Conservation (phyloP, 768 basidiomycete species). For the Tubosaeta brunneosetosa region DNA sequence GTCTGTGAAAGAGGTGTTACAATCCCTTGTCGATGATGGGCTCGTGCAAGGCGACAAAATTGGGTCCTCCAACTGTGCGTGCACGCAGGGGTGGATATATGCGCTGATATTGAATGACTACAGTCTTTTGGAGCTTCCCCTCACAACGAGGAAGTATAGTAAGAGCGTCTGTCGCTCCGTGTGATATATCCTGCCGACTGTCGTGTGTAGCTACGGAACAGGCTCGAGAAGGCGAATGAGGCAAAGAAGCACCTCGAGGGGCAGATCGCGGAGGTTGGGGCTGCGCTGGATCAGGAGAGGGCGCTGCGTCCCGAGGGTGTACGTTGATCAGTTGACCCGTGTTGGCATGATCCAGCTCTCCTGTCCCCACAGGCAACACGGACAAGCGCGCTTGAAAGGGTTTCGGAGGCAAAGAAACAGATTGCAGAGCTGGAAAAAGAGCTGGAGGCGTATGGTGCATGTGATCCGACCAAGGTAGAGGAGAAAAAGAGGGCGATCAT, state of each 20-base stretch:
- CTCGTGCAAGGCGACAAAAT: conserved; percentile 89
- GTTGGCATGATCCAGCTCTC: not conserved
- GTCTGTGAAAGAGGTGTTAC: conserved; percentile 87
- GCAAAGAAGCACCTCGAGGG: conserved; percentile 36
- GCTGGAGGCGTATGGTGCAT: conserved; percentile 72
- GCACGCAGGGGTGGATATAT: conserved; percentile 13
- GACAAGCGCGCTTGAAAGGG: conserved; percentile 44
- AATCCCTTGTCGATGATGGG: conserved; percentile 82
- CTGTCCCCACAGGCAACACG: conserved; percentile 49
- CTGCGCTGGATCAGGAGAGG: conserved; percentile 47
- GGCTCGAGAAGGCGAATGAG: conserved; percentile 48
- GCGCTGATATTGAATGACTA: conserved; percentile 11
- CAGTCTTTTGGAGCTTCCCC: conserved; percentile 96
- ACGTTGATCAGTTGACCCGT: conserved; percentile 9
- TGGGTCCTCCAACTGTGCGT: conserved; percentile 88
- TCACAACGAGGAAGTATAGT: conserved; percentile 82
- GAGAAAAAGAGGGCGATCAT: conserved; percentile 67
- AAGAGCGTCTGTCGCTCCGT: conserved; percentile 2
- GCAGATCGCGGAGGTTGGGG: conserved; percentile 48
- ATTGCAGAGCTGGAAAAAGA: conserved; percentile 57
- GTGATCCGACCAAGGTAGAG: conserved; percentile 79
- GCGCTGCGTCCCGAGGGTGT: conserved; percentile 57
- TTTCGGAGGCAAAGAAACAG: conserved; percentile 46
- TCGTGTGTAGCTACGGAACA: conserved; percentile 50
- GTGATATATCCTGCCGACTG: not conserved